Evolutionary conservation across 2,329 filamentous ascomycete genomes (phyloP).

Genomic region (Fusarium citri): DNA sequence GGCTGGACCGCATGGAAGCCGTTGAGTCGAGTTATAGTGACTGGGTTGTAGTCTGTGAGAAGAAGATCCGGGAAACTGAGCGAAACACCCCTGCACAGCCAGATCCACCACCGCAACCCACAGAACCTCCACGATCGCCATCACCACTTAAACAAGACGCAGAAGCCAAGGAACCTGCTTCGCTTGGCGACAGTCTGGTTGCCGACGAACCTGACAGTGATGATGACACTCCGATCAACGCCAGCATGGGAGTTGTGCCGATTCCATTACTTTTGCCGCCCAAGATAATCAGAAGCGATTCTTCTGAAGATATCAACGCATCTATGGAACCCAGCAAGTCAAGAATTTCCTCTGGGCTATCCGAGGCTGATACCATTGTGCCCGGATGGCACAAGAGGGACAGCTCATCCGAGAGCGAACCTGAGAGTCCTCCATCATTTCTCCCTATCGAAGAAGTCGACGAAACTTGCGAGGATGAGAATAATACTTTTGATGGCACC

Average conservation of each 20-base stretch:
- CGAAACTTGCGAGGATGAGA: slow-evolving; percentile 12
- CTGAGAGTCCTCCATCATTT: slow-evolving; percentile 31
- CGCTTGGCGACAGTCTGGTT: slow-evolving; percentile 17
- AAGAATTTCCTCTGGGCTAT: slow-evolving; percentile 38
- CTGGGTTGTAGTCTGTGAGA: slow-evolving; percentile 84
- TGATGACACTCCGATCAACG: slow-evolving; percentile 31
- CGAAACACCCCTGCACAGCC: slow-evolving; percentile 49
- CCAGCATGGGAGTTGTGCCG: slow-evolving; percentile 26
- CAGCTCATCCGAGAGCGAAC: slow-evolving; percentile 25
- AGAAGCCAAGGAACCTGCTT: slow-evolving; percentile 13
- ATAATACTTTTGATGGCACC: slow-evolving; percentile 32
- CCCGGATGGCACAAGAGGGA: slow-evolving; percentile 29
- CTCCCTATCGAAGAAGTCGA: slow-evolving; percentile 37
- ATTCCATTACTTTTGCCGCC: slow-evolving; percentile 41
- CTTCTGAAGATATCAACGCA: slow-evolving; percentile 1
- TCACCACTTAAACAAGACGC: slow-evolving; percentile 34
- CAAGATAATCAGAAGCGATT: slow-evolving; percentile 17
- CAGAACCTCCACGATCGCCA: slow-evolving; percentile 37
- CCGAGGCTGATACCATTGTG: slow-evolving; percentile 43
- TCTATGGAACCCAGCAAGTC: slow-evolving; percentile 22
- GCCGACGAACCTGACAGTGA: slow-evolving; percentile 32
- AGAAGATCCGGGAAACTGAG: slow-evolving; percentile 76
- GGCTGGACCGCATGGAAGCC: slow-evolving; percentile 87
- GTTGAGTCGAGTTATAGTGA: slow-evolving; percentile 81
- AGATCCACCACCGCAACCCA: slow-evolving; percentile 8